Percentiles rank a stretch among this genome's conserved stretches.
These are phyloP conservation scores for Heritiera fomes DNA, from an alignment of 345 rosid genomes.

Conservation along the genomic window DNA sequence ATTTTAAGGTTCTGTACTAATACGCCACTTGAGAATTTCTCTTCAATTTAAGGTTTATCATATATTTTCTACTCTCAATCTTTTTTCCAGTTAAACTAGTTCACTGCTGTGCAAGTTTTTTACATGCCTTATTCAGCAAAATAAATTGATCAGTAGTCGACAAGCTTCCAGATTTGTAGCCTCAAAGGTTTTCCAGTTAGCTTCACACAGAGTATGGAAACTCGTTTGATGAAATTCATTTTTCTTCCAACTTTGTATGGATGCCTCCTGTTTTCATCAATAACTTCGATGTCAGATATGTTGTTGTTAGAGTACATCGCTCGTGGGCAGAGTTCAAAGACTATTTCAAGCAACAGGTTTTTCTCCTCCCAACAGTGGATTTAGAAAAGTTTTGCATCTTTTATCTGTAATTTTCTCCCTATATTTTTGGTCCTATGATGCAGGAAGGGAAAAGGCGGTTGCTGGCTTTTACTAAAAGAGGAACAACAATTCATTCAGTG, in stretches of 20 bases:
- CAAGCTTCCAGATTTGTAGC: background rate
- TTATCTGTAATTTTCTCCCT: background rate
- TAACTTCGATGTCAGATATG: conserved; percentile 53
- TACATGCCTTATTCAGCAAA: background rate
- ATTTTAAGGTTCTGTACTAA: background rate
- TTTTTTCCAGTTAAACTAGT: background rate
- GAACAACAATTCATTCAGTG: conserved; percentile 74
- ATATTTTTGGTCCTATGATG: conserved; percentile 21
- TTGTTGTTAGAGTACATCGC: conserved; percentile 75
- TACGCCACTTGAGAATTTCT: background rate
- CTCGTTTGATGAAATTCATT: background rate
- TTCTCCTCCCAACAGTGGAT: conserved; percentile 16
- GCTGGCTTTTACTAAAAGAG: conserved; percentile 92
- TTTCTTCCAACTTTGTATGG: conserved; percentile 3
- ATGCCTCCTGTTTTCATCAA: conserved; percentile 34
- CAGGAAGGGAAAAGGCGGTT: conserved; percentile 86
- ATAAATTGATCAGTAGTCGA: background rate
- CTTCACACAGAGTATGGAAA: background rate
- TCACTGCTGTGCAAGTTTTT: background rate
- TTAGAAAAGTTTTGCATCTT: background rate
- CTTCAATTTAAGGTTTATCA: background rate
- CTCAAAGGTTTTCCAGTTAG: background rate
- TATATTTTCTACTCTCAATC: background rate
- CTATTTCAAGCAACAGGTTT: conserved; percentile 77
- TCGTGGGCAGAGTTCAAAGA: conserved; percentile 81